phyloP scores from a whole-genome alignment of 2,329 filamentous ascomycete genomes.

The Fusarium chuoi region DNA sequence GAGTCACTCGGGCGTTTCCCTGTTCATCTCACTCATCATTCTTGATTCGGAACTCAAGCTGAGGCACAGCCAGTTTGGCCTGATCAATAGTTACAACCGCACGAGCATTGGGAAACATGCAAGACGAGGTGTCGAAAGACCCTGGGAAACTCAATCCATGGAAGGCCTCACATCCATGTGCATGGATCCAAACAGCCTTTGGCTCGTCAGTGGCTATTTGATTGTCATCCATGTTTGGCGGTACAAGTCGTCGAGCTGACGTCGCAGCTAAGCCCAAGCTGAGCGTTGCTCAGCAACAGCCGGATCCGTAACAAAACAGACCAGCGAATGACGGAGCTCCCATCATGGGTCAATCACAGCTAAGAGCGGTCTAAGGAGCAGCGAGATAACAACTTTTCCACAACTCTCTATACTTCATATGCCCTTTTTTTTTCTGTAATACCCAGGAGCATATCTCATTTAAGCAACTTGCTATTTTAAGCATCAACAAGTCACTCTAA shows the following conservation, averaged over 20 bases:
- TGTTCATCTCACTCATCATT: neutral
- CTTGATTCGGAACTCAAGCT: neutral
- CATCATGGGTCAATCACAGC: conserved; percentile 17
- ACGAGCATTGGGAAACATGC: neutral
- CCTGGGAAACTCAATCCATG: neutral
- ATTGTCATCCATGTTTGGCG: neutral
- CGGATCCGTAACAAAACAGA: conserved; percentile 40
- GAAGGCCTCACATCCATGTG: neutral
- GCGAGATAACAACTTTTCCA: neutral
- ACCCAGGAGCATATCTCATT: neutral
- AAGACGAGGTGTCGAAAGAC: neutral
- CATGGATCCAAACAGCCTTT: neutral
- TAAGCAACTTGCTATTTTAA: neutral
- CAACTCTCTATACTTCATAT: neutral
- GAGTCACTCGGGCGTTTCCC: neutral
- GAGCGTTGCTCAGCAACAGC: conserved; percentile 42
- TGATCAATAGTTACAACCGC: neutral
- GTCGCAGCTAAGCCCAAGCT: conserved; percentile 19
- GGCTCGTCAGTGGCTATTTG: neutral
- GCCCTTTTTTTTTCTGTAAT: neutral
- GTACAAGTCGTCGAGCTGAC: conserved; percentile 2
- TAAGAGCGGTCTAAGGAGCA: conserved; percentile 10
- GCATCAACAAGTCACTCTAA: neutral
- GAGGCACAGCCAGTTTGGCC: neutral
- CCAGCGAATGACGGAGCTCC: conserved; percentile 36